These are phyloP conservation scores for Fusarium oligoseptatum DNA, from an alignment of 2,329 filamentous ascomycete genomes.

Conservation along the genomic window DNA sequence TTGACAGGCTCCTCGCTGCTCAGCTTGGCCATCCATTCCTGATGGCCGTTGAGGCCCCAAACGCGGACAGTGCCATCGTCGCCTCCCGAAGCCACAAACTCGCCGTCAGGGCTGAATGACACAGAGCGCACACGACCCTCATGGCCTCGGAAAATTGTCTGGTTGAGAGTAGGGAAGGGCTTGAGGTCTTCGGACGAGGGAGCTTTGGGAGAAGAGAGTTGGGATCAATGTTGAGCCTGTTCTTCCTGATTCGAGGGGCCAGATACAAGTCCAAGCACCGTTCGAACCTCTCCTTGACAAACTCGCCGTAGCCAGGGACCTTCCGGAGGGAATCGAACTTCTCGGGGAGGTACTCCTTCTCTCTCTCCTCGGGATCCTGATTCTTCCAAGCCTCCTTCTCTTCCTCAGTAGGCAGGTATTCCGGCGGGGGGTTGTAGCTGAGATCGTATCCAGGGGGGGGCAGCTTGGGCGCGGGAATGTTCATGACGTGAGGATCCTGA, in stretches of 20 bases:
- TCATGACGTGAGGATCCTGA: constrained; percentile 88
- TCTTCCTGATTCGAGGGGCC: constrained; percentile 90
- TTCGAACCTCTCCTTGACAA: constrained; percentile 97
- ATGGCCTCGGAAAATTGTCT: constrained; percentile 89
- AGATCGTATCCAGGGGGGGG: constrained; percentile 94
- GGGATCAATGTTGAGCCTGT: constrained; percentile 96
- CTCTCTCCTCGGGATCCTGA: constrained; percentile 88
- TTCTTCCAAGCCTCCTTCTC: constrained; percentile 90
- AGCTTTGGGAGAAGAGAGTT: constrained; percentile 92
- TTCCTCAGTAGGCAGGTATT: constrained; percentile 89
- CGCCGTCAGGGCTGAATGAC: constrained; percentile 85
- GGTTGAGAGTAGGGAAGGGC: constrained; percentile 92
- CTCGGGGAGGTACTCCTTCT: constrained; percentile 87
- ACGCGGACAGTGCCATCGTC: constrained; percentile 94
- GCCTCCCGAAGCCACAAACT: constrained; percentile 90
- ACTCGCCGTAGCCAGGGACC: constrained; percentile 89
- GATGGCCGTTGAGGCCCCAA: constrained; percentile 91
- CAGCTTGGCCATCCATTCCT: constrained; percentile 87
- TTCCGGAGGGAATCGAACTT: constrained; percentile 87
- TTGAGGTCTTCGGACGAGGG: constrained; percentile 90
- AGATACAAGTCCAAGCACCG: constrained; percentile 95
- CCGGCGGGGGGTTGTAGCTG: constrained; percentile 94
- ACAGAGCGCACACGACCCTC: constrained; percentile 88
- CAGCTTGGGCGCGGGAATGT: constrained; percentile 93
- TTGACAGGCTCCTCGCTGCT: constrained; percentile 85